Percentiles rank a stretch among this genome's conserved stretches.
Evolutionary conservation across 2,329 filamentous ascomycete genomes (phyloP).

Genomic region (Ascochyta rabiei): DNA sequence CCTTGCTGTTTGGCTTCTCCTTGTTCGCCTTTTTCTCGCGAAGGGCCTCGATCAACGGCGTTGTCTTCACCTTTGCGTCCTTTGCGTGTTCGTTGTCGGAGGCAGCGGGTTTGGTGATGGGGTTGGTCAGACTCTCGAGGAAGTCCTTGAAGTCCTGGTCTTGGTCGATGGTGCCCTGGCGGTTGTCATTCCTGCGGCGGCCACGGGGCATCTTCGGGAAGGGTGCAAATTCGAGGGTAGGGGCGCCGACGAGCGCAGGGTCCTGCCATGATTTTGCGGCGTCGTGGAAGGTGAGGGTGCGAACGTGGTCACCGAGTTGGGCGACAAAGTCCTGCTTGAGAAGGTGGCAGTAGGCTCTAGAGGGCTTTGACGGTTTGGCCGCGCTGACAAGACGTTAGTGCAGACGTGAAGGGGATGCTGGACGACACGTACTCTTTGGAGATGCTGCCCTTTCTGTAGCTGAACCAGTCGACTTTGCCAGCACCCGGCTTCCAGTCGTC

Average conservation of each 20-base stretch:
- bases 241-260: constrained; percentile 75
- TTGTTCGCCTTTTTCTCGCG: constrained; percentile 89
- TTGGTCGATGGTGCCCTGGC: constrained; percentile 94
- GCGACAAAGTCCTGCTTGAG: constrained; percentile 72
- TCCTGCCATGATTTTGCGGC: constrained; percentile 76
- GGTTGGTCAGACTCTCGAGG: constrained; percentile 83
- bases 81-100: constrained; percentile 60
- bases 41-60: constrained; percentile 86
- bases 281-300: constrained; percentile 76
- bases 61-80: constrained; percentile 74
- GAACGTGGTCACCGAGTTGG: constrained; percentile 72
- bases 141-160: constrained; percentile 96
- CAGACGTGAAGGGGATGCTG: not conserved
- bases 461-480: constrained; percentile 84
- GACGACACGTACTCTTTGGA: constrained; percentile 75
- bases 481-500: constrained; percentile 80
- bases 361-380: constrained; percentile 83
- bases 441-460: constrained; percentile 75
- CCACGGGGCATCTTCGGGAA: constrained; percentile 82
- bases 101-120: constrained; percentile 61
- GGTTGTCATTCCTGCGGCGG: constrained; percentile 77
- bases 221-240: constrained; percentile 78
- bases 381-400: constrained; percentile 28
- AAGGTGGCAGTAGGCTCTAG: constrained; percentile 82
- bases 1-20: constrained; percentile 60